A percentile compares a stretch with the other conserved stretches of the same genome.
phyloP scores from a whole-genome alignment of 2,329 filamentous ascomycete species.

The Fusarium lateritium region DNA sequence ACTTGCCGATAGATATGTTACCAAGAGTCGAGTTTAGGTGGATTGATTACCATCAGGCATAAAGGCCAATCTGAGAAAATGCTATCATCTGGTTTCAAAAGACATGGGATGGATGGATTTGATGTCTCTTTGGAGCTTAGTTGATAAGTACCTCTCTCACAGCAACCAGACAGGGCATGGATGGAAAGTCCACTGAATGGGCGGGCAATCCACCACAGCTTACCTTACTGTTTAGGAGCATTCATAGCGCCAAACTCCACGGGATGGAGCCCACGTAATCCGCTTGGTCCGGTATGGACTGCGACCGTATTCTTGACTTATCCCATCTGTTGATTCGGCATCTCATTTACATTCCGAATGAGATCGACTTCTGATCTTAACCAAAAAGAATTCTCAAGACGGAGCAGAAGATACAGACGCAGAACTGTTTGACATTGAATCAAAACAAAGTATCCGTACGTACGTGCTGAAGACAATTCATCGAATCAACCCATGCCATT shows the following conservation, averaged over 20 bases:
- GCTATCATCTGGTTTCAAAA: neutral
- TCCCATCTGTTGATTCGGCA: neutral
- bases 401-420: no score
- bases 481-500: neutral
- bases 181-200: constrained; percentile 8
- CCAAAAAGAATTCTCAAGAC: no score
- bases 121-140: constrained; percentile 7
- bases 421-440: no score
- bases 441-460: no score
- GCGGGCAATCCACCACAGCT: constrained; percentile 1
- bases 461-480: no score
- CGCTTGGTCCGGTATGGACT: constrained; percentile 3
- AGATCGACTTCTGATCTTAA: neutral
- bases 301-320: constrained; percentile 4
- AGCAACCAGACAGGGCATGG: no score
- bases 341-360: neutral
- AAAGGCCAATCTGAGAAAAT: neutral
- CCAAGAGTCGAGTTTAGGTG: neutral
- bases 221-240: neutral
- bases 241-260: constrained; percentile 1
- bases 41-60: neutral
- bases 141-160: neutral
- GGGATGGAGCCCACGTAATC: neutral
- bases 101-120: constrained; percentile 6
- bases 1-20: neutral